phyloP scores from a whole-genome alignment of 352 stramenopile species.

The Phytophthora citricola region DNA sequence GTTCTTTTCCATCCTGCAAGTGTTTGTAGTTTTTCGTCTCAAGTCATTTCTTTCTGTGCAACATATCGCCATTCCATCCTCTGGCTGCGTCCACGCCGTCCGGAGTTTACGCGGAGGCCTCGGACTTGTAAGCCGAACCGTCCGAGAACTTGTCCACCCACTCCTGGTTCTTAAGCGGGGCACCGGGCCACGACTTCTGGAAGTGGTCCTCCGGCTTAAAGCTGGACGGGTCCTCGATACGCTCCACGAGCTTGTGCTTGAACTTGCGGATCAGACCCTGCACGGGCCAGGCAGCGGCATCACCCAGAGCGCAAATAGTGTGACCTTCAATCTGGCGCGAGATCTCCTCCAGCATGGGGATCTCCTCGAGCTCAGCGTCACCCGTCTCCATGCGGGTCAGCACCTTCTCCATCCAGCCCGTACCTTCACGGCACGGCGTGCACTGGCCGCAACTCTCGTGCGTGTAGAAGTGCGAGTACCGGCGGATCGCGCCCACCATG shows the following conservation, averaged over 20 bases:
- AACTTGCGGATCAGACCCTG: slow-evolving; percentile 99
- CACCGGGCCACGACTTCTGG: slow-evolving; percentile 95
- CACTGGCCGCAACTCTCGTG: slow-evolving; percentile 99
- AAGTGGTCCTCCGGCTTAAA: slow-evolving; percentile 97
- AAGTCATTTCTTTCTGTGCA: slow-evolving; percentile 35
- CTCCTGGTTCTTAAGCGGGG: slow-evolving; percentile 95
- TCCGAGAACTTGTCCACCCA: slow-evolving; percentile 95
- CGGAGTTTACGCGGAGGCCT: slow-evolving; percentile 47
- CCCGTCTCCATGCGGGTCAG: slow-evolving; percentile 98
- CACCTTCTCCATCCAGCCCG: slow-evolving; percentile 97
- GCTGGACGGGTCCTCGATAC: slow-evolving; percentile 95
- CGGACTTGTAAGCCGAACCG: slow-evolving; percentile 91
- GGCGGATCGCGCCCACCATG: slow-evolving; percentile 98
- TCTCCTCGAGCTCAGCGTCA: slow-evolving; percentile 97
- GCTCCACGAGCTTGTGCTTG: slow-evolving; percentile 98
- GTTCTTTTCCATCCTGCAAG: slow-evolving; percentile 30
- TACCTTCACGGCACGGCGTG: slow-evolving; percentile 98
- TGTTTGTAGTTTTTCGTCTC: slow-evolving; percentile 33
- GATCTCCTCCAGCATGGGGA: slow-evolving; percentile 99
- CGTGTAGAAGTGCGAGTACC: slow-evolving; percentile 99
- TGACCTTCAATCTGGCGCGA: slow-evolving; percentile 99
- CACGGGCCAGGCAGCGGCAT: slow-evolving; percentile 99
- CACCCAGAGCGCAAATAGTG: slow-evolving; percentile 99
- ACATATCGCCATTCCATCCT: slow-evolving; percentile 26
- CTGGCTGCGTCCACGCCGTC: slow-evolving; percentile 5